Evolutionary conservation across 2,329 filamentous ascomycete species (phyloP).

Genomic region (Teratosphaeria zuluensis): DNA sequence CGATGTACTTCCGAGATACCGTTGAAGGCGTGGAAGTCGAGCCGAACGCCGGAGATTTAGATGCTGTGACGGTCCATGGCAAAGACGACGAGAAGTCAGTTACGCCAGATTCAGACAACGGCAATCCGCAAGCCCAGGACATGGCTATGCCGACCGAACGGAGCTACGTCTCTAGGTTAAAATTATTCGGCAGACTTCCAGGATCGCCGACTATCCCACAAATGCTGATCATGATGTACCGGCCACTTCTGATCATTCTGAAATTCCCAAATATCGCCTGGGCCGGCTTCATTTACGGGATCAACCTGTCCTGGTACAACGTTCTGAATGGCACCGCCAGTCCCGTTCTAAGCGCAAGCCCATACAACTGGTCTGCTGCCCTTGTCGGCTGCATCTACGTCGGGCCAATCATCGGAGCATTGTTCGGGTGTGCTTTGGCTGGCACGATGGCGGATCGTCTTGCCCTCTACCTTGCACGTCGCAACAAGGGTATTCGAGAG

Average conservation of each 20-base stretch:
- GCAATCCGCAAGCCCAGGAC: not conserved
- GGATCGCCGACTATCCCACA: slow-evolving; percentile 4
- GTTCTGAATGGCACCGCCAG: slow-evolving; percentile 34
- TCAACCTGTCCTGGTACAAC: slow-evolving; percentile 33
- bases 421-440: slow-evolving; percentile 26
- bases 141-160: not conserved
- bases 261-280: slow-evolving; percentile 30
- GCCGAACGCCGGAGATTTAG: not conserved
- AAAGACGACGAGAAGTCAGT: not conserved
- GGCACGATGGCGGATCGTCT: slow-evolving; percentile 27
- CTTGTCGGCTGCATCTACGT: slow-evolving; percentile 31
- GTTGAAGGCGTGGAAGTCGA: not conserved
- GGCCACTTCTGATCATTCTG: slow-evolving; percentile 18
- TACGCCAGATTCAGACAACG: not conserved
- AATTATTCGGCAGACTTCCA: not conserved
- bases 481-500: slow-evolving; percentile 30
- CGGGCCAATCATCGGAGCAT: slow-evolving; percentile 26
- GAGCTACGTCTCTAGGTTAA: not conserved
- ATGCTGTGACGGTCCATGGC: not conserved
- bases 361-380: slow-evolving; percentile 28
- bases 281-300: slow-evolving; percentile 31
- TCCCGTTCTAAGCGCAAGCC: slow-evolving; percentile 26
- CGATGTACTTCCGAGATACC: slow-evolving; percentile 34
- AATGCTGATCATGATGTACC: slow-evolving; percentile 19
- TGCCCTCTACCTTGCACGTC: slow-evolving; percentile 25